Conservation (phyloP, 768 basidiomycete genomes). For the Lactarius psammicola region DNA sequence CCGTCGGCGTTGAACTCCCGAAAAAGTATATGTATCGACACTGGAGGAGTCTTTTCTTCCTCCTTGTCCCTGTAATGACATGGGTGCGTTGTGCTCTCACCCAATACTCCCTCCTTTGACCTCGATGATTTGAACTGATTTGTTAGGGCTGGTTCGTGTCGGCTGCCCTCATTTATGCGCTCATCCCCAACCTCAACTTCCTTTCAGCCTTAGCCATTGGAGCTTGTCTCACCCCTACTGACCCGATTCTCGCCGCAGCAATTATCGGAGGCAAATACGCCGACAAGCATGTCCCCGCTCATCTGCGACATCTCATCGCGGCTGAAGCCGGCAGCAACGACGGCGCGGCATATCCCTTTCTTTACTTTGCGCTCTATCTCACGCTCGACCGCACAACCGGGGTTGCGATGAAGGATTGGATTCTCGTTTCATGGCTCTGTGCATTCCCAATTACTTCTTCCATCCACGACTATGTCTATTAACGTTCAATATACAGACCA, state of each 20-base stretch:
- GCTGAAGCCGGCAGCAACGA: constrained; percentile 93
- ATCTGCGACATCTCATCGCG: constrained; percentile 63
- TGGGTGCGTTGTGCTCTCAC: constrained; percentile 56
- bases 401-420: constrained; percentile 81
- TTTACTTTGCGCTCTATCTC: constrained; percentile 87
- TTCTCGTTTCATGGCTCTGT: constrained; percentile 85
- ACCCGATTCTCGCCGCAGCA: constrained; percentile 90
- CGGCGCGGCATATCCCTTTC: constrained; percentile 94
- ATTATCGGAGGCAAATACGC: constrained; percentile 96
- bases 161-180: constrained; percentile 84
- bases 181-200: constrained; percentile 88
- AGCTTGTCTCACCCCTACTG: constrained; percentile 91
- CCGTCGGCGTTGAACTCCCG: constrained; percentile 96
- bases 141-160: constrained; percentile 90
- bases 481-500: constrained; percentile 54
- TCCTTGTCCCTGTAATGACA: constrained; percentile 80
- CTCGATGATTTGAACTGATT: constrained; percentile 4
- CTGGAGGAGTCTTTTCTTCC: constrained; percentile 84
- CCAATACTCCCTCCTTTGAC: not conserved
- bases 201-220: constrained; percentile 86
- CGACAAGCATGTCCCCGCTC: constrained; percentile 92
- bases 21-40: constrained; percentile 94
- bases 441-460: constrained; percentile 33
- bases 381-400: constrained; percentile 62
- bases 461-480: constrained; percentile 9